Percentiles rank a stretch among this genome's conserved stretches.
These are phyloP conservation scores for Themeda triandra DNA, from an alignment of 176 grass and related monocot species.

Conservation along the genomic window DNA sequence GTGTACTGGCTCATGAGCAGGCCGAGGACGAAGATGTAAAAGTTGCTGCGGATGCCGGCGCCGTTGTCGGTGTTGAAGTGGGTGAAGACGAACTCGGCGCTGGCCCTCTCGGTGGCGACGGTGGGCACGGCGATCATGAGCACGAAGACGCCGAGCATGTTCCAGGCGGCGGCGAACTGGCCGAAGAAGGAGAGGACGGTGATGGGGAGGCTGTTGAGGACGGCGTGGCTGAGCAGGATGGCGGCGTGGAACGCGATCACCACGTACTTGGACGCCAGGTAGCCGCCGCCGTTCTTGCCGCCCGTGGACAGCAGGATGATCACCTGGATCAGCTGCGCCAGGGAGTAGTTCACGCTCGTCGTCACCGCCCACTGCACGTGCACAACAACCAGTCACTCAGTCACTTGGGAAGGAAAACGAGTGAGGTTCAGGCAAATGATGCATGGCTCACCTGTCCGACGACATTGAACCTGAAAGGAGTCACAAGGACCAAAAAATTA, in stretches of 20 bases:
- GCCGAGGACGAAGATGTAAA: constrained; percentile 84
- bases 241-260: constrained; percentile 79
- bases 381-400: background rate
- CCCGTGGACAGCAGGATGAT: constrained; percentile 86
- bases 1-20: constrained; percentile 95
- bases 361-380: constrained; percentile 90
- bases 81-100: constrained; percentile 79
- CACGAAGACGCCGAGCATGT: constrained; percentile 85
- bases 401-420: background rate
- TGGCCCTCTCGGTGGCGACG: constrained; percentile 77
- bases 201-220: constrained; percentile 89
- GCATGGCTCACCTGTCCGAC: constrained; percentile 71
- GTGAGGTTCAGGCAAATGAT: background rate
- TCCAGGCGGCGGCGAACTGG: constrained; percentile 85
- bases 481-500: background rate
- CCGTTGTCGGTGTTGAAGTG: constrained; percentile 81
- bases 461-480: constrained; percentile 85
- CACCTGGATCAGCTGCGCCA: constrained; percentile 87
- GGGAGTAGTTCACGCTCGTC: constrained; percentile 86
- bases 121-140: constrained; percentile 73
- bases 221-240: constrained; percentile 77
- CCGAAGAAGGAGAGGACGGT: constrained; percentile 81
- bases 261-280: constrained; percentile 78
- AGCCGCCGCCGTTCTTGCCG: constrained; percentile 79
- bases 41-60: constrained; percentile 72